Evolutionary conservation across 116 monocot species (phyloP).

Genomic region (Thalassia testudinum): DNA sequence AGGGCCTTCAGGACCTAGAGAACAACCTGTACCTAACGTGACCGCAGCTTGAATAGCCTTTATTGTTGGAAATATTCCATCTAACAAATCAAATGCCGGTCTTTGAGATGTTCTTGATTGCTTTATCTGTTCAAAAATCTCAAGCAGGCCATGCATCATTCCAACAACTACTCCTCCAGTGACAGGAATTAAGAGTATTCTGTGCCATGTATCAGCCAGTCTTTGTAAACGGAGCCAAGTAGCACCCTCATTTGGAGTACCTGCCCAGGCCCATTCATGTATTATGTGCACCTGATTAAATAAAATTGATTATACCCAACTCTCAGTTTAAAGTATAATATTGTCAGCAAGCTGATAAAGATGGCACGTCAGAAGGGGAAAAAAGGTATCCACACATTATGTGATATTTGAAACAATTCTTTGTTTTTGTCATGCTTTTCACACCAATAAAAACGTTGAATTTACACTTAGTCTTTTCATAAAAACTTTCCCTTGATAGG

Average conservation of each 20-base stretch:
- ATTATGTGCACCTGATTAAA: slow-evolving; percentile 70
- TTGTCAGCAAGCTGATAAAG: no score
- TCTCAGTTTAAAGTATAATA: neutral
- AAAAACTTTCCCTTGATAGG: no score
- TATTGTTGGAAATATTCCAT: slow-evolving; percentile 77
- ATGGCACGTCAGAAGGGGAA: no score
- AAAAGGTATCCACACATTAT: neutral
- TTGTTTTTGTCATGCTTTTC: no score
- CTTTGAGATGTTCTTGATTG: slow-evolving; percentile 58
- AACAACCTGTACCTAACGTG: slow-evolving; percentile 92
- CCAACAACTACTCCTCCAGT: slow-evolving; percentile 97
- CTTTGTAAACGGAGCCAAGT: slow-evolving; percentile 90
- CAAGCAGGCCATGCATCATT: slow-evolving; percentile 98
- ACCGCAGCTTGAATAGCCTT: slow-evolving; percentile 95
- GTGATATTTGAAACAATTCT: no score
- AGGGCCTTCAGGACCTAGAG: slow-evolving; percentile 96
- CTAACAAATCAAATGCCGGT: slow-evolving; percentile 40
- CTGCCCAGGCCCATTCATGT: slow-evolving; percentile 99
- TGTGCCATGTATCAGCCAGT: slow-evolving; percentile 91
- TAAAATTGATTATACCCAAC: no score
- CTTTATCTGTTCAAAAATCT: slow-evolving; percentile 92
- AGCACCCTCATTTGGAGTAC: slow-evolving; percentile 94
- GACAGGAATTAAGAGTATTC: slow-evolving; percentile 83
- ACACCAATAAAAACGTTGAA: no score
- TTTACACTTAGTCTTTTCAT: no score